A percentile compares a stretch with the other conserved stretches of the same genome.
Evolutionary conservation across 2,329 filamentous ascomycete species (phyloP).

Genomic region (Calonectria multiphialidica): DNA sequence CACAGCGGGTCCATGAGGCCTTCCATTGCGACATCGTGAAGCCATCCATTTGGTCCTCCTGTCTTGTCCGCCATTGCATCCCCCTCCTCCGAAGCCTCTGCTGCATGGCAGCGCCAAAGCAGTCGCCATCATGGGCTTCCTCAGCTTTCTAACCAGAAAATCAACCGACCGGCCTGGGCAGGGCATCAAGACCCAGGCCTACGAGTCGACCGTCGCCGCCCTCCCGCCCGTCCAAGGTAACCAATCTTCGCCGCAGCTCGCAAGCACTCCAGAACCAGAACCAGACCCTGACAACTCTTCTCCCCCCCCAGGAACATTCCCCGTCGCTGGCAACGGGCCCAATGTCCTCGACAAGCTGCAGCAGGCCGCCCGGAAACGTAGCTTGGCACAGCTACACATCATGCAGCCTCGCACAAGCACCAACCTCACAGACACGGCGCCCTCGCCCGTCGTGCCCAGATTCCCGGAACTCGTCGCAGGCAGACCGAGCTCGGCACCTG

Average conservation of each 20-base stretch:
- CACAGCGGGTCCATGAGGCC: constrained; percentile 31
- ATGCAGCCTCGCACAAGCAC: not conserved
- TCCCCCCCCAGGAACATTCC: constrained; percentile 38
- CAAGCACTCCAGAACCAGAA: not conserved
- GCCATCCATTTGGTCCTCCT: not conserved
- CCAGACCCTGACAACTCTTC: constrained; percentile 1
- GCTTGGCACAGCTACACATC: constrained; percentile 35
- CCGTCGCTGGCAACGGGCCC: constrained; percentile 42
- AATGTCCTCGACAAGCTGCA: constrained; percentile 42
- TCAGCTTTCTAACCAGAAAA: constrained; percentile 40
- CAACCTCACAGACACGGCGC: constrained; percentile 20
- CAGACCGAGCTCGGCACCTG: constrained; percentile 38
- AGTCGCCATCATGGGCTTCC: constrained; percentile 42
- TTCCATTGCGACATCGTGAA: constrained; percentile 19
- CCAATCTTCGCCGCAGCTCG: not conserved
- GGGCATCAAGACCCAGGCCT: constrained; percentile 38
- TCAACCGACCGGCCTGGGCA: constrained; percentile 17
- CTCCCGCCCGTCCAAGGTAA: constrained; percentile 41
- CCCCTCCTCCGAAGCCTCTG: not conserved
- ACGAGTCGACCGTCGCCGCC: constrained; percentile 40
- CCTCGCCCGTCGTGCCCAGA: constrained; percentile 33
- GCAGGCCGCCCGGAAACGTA: constrained; percentile 42
- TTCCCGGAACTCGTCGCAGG: constrained; percentile 25
- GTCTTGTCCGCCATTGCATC: not conserved
- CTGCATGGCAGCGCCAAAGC: constrained; percentile 34